A percentile compares a stretch with the other conserved stretches of the same genome.
phyloP scores from a whole-genome alignment of 2,329 filamentous ascomycete genomes.

The Chaetomiaceae sp. region DNA sequence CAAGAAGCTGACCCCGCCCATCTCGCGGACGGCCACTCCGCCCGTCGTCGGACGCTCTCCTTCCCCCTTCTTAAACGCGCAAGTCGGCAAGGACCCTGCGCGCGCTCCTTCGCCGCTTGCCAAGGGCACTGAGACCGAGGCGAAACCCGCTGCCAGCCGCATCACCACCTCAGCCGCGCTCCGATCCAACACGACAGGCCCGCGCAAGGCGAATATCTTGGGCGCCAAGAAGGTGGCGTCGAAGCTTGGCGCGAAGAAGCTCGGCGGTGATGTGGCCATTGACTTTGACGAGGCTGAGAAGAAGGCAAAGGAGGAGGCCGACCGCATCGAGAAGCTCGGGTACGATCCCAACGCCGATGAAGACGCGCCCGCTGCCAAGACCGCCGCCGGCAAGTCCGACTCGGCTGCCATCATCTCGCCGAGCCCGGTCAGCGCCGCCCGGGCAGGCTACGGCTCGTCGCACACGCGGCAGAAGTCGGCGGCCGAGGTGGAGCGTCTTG shows the following conservation, averaged over 20 bases:
- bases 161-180: slow-evolving; percentile 76
- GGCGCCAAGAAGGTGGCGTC: slow-evolving; percentile 74
- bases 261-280: slow-evolving; percentile 65
- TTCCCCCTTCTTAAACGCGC: slow-evolving; percentile 85
- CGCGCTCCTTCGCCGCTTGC: slow-evolving; percentile 80
- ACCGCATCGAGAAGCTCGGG: slow-evolving; percentile 89
- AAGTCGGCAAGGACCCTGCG: slow-evolving; percentile 65
- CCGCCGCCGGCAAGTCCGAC: slow-evolving; percentile 45
- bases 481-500: slow-evolving; percentile 80
- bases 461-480: slow-evolving; percentile 59
- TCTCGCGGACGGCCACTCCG: slow-evolving; percentile 84
- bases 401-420: slow-evolving; percentile 66
- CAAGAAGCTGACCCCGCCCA: slow-evolving; percentile 90
- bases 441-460: slow-evolving; percentile 56
- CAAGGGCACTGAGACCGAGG: slow-evolving; percentile 53
- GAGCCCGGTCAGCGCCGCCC: slow-evolving; percentile 65
- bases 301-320: slow-evolving; percentile 95
- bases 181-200: slow-evolving; percentile 66
- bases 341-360: slow-evolving; percentile 90
- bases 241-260: slow-evolving; percentile 92
- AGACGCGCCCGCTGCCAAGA: slow-evolving; percentile 40
- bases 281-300: slow-evolving; percentile 98
- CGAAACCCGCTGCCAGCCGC: slow-evolving; percentile 57
- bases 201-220: slow-evolving; percentile 80
- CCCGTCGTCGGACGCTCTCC: slow-evolving; percentile 73